A percentile compares a stretch with the other conserved stretches of the same genome.
Evolutionary conservation across 805 yeast species (phyloP).

Genomic region (Isabelozyma rhagii): DNA sequence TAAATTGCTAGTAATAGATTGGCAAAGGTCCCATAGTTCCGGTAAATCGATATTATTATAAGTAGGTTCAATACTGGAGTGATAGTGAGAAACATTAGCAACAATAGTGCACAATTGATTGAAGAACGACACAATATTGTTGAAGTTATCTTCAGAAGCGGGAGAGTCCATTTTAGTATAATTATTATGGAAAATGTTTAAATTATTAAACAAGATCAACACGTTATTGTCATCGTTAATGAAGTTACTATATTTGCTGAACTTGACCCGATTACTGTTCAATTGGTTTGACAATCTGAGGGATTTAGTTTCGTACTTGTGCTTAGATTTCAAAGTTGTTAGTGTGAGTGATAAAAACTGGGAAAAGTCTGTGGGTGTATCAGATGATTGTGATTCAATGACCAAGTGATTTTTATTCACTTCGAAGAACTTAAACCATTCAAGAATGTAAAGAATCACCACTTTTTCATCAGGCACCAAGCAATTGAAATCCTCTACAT

Average conservation of each 20-base stretch:
- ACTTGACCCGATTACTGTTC: slow-evolving; percentile 6
- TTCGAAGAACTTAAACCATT: slow-evolving; percentile 50
- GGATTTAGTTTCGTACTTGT: slow-evolving; percentile 29
- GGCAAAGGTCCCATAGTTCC: slow-evolving; percentile 7
- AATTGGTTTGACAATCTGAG: slow-evolving; percentile 25
- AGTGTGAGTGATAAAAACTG: background rate
- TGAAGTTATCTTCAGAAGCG: background rate
- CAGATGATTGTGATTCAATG: background rate
- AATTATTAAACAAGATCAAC: background rate
- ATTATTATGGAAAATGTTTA: background rate
- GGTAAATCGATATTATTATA: slow-evolving; percentile 11
- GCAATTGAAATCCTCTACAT: slow-evolving; percentile 50
- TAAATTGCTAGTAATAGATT: slow-evolving; percentile 11
- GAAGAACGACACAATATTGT: background rate
- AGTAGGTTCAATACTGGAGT: slow-evolving; percentile 4
- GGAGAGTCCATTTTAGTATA: background rate
- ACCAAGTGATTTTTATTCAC: slow-evolving; percentile 1
- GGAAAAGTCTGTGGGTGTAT: background rate
- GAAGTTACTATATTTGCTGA: slow-evolving; percentile 2
- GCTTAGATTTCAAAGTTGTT: slow-evolving; percentile 16
- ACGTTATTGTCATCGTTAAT: background rate
- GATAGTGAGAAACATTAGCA: slow-evolving; percentile 5
- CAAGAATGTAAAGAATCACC: slow-evolving; percentile 54
- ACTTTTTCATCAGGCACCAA: slow-evolving; percentile 58
- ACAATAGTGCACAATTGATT: slow-evolving; percentile 2